phyloP scores from a whole-genome alignment of 371 early-diverging fungal genomes.

The Mucor racemosus region DNA sequence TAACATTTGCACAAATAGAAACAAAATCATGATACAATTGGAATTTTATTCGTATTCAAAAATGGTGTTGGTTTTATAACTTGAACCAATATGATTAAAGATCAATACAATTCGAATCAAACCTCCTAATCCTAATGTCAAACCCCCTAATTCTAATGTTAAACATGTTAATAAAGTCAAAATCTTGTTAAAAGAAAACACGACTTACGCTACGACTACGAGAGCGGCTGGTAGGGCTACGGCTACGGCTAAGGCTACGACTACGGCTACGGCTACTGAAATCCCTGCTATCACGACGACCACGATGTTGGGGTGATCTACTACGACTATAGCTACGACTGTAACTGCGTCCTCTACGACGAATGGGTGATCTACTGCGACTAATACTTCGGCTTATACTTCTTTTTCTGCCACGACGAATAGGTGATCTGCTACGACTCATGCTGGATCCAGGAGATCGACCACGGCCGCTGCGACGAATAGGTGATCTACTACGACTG shows the following conservation, averaged over 20 bases:
- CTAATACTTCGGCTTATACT: not conserved
- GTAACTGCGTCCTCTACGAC: slow-evolving; percentile 15
- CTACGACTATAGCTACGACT: slow-evolving; percentile 22
- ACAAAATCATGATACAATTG: no score
- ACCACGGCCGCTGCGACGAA: slow-evolving; percentile 12
- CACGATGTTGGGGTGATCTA: slow-evolving; percentile 12
- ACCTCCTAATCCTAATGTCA: no score
- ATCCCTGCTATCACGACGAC: slow-evolving; percentile 10
- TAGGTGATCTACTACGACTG: slow-evolving; percentile 14
- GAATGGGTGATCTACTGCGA: slow-evolving; percentile 17
- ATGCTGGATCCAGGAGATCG: slow-evolving; percentile 24
- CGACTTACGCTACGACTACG: slow-evolving; percentile 14
- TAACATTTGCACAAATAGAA: no score
- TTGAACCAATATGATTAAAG: no score
- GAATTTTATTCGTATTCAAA: no score
- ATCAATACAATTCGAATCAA: no score
- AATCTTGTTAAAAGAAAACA: not conserved
- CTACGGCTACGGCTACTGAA: slow-evolving; percentile 2
- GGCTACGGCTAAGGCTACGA: not conserved
- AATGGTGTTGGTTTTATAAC: no score
- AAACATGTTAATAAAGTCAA: no score
- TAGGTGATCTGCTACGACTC: slow-evolving; percentile 13
- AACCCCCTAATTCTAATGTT: no score
- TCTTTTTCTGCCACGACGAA: not conserved
- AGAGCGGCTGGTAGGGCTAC: not conserved